These are phyloP conservation scores for Colletotrichum sp. DNA, from an alignment of 2,329 filamentous ascomycete species.

Conservation along the genomic window DNA sequence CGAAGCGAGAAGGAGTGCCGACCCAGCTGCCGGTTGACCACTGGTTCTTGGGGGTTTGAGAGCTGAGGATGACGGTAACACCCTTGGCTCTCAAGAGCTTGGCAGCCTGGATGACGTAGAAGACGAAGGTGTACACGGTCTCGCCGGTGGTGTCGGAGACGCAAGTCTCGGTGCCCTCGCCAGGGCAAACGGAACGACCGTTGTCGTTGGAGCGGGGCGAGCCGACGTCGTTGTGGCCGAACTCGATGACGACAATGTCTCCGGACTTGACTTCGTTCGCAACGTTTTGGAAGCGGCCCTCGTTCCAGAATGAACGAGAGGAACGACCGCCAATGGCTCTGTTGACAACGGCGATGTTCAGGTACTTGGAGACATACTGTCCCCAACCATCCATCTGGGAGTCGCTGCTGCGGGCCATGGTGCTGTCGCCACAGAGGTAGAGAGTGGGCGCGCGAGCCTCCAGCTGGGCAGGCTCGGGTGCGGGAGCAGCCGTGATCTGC, in stretches of 20 bases:
- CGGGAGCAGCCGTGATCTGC: slow-evolving; percentile 25
- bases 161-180: slow-evolving; percentile 60
- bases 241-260: slow-evolving; percentile 74
- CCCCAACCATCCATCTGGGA: slow-evolving; percentile 64
- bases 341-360: slow-evolving; percentile 56
- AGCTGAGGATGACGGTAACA: slow-evolving; percentile 63
- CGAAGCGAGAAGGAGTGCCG: slow-evolving; percentile 57
- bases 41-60: slow-evolving; percentile 62
- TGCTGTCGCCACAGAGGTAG: slow-evolving; percentile 67
- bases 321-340: slow-evolving; percentile 70
- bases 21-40: slow-evolving; percentile 62
- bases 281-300: slow-evolving; percentile 69
- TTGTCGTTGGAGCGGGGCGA: slow-evolving; percentile 62
- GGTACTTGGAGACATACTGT: slow-evolving; percentile 59
- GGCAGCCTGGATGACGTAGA: slow-evolving; percentile 64
- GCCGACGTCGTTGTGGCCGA: slow-evolving; percentile 76
- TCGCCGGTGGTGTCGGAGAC: slow-evolving; percentile 52
- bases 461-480: background rate
- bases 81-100: slow-evolving; percentile 60
- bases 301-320: slow-evolving; percentile 69
- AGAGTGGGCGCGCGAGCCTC: slow-evolving; percentile 39
- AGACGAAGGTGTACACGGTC: slow-evolving; percentile 65
- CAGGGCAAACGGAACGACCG: slow-evolving; percentile 63
- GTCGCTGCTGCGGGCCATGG: slow-evolving; percentile 59
- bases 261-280: slow-evolving; percentile 56